Evolutionary conservation across 2,329 filamentous ascomycete species (phyloP).

Genomic region (Apiospora pterosperma): DNA sequence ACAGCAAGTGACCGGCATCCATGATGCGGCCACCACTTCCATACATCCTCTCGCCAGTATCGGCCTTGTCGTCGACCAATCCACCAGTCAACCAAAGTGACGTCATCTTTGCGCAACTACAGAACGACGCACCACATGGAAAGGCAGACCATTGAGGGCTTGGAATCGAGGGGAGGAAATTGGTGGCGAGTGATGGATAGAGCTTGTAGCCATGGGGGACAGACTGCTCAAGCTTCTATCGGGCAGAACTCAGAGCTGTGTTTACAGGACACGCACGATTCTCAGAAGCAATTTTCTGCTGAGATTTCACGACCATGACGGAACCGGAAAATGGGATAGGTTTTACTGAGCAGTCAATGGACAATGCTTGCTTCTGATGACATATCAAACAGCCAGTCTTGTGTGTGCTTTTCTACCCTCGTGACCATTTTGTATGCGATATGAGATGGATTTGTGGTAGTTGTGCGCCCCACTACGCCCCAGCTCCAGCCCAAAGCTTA

Average conservation of each 20-base stretch:
- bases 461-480: neutral
- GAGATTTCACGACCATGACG: constrained; percentile 7
- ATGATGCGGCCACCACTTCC: neutral
- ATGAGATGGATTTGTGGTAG: neutral
- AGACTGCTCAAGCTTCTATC: constrained; percentile 9
- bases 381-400: neutral
- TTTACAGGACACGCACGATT: neutral
- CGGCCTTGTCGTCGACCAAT: neutral
- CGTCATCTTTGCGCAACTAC: neutral
- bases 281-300: constrained; percentile 10
- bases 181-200: neutral
- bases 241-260: constrained; percentile 8
- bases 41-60: neutral
- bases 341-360: constrained; percentile 12
- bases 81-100: neutral
- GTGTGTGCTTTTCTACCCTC: neutral
- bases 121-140: neutral
- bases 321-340: constrained; percentile 6
- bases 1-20: constrained; percentile 7
- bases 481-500: neutral
- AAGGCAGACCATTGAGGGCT: neutral
- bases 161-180: neutral
- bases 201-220: neutral
- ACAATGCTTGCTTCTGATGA: constrained; percentile 10
- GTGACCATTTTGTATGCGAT: neutral